A percentile compares a stretch with the other conserved stretches of the same genome.
These are phyloP conservation scores for Rhizopogon vesiculosus DNA, from an alignment of 768 basidiomycete species.

Conservation along the genomic window DNA sequence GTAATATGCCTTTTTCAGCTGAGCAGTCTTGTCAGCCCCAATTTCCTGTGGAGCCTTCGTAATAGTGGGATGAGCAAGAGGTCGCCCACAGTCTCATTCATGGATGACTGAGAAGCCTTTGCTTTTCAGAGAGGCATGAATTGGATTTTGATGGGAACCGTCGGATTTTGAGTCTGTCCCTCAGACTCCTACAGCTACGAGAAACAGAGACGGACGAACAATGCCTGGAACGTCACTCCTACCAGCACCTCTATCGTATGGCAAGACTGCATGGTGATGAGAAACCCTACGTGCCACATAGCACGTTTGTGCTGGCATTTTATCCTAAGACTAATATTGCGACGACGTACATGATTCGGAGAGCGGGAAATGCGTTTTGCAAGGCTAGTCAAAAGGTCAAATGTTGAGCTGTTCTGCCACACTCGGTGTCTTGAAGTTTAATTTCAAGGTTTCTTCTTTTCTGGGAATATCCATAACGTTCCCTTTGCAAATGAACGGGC, in stretches of 20 bases:
- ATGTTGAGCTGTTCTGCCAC: not conserved
- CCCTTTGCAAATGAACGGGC: slow-evolving; percentile 17
- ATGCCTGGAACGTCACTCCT: slow-evolving; percentile 10
- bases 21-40: no score
- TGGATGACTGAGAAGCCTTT: slow-evolving; percentile 7
- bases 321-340: not conserved
- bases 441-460: no score
- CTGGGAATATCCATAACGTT: not conserved
- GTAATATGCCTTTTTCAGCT: not conserved
- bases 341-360: slow-evolving; percentile 33
- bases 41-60: no score
- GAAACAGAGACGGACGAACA: slow-evolving; percentile 11
- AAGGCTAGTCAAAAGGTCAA: slow-evolving; percentile 28
- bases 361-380: slow-evolving; percentile 39
- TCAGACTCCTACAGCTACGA: not conserved
- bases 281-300: slow-evolving; percentile 11
- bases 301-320: no score
- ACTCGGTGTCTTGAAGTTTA: no score
- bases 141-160: not conserved
- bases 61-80: not conserved
- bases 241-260: slow-evolving; percentile 1
- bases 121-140: slow-evolving; percentile 4
- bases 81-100: not conserved
- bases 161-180: slow-evolving; percentile 6
- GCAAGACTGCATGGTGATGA: slow-evolving; percentile 19